Percentiles rank a stretch among this genome's conserved stretches.
Conservation (phyloP, 257 asterid genomes). For the Leptodermis oblonga region DNA sequence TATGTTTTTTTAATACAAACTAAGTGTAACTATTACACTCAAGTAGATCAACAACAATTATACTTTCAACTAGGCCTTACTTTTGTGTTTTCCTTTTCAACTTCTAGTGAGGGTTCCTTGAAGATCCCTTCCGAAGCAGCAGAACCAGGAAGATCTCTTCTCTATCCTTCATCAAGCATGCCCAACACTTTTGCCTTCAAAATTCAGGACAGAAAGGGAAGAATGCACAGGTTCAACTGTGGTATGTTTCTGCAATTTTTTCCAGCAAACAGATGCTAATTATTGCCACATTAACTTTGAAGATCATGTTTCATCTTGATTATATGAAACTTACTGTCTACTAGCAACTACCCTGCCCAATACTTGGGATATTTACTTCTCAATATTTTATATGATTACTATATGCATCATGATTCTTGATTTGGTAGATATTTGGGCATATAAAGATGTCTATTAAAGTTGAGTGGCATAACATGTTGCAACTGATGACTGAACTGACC, state of each 20-base stretch:
- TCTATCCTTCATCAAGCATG: constrained; percentile 45
- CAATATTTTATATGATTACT: background rate
- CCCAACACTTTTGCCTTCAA: constrained; percentile 66
- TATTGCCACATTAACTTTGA: background rate
- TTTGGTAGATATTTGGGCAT: background rate
- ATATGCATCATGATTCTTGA: background rate
- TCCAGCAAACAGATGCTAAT: background rate
- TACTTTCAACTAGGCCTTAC: no score
- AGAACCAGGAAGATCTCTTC: constrained; percentile 57
- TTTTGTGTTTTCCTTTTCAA: constrained; percentile 25
- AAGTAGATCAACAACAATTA: no score
- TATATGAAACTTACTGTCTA: background rate
- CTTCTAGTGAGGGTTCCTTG: constrained; percentile 65
- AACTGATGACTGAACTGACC: background rate
- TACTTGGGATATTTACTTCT: background rate
- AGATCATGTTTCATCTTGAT: background rate
- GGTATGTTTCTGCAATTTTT: constrained; percentile 39
- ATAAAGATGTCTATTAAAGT: background rate
- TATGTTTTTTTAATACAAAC: no score
- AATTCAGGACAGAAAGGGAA: constrained; percentile 83
- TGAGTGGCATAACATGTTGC: background rate
- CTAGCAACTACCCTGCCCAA: background rate
- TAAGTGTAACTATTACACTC: no score
- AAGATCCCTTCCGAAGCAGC: constrained; percentile 77
- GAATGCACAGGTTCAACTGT: constrained; percentile 84